Percentiles rank a stretch among this genome's conserved stretches.
Evolutionary conservation across 1,139 yeast species (phyloP).

Genomic region (Lodderomyces parapsilosis): DNA sequence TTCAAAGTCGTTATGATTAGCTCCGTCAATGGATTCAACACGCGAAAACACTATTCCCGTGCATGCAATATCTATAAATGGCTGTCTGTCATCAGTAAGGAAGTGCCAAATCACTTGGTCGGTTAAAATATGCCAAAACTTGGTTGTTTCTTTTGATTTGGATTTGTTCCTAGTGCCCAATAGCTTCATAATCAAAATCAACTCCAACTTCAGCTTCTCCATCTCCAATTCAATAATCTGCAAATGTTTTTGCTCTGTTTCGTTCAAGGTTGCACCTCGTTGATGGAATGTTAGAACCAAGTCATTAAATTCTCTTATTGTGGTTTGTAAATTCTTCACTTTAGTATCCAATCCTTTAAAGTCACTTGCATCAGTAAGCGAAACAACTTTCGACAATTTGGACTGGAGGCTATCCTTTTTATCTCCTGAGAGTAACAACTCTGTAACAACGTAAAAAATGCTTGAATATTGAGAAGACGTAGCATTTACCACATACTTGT

Average conservation of each 20-base stretch:
- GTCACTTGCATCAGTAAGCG: conserved; percentile 70
- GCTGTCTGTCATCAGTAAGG: conserved; percentile 56
- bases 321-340: conserved; percentile 55
- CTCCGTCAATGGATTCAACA: conserved; percentile 52
- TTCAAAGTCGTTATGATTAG: conserved; percentile 60
- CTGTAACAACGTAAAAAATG: conserved; percentile 60
- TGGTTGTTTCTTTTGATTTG: conserved; percentile 25
- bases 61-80: conserved; percentile 72
- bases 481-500: conserved; percentile 66
- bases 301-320: conserved; percentile 42
- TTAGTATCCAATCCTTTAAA: conserved; percentile 52
- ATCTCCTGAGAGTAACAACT: conserved; percentile 64
- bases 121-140: conserved; percentile 40
- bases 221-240: conserved; percentile 53
- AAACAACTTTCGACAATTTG: conserved; percentile 60
- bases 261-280: conserved; percentile 23
- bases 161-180: conserved; percentile 41
- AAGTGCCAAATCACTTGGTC: conserved; percentile 76
- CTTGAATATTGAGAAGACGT: conserved; percentile 75
- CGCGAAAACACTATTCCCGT: conserved; percentile 62
- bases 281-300: conserved; percentile 48
- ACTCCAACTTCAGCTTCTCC: conserved; percentile 55
- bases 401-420: conserved; percentile 55
- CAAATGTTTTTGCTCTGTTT: conserved; percentile 28
- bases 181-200: conserved; percentile 67